Conservation (phyloP, 148 eudicot species). For the Cornus suecica region DNA sequence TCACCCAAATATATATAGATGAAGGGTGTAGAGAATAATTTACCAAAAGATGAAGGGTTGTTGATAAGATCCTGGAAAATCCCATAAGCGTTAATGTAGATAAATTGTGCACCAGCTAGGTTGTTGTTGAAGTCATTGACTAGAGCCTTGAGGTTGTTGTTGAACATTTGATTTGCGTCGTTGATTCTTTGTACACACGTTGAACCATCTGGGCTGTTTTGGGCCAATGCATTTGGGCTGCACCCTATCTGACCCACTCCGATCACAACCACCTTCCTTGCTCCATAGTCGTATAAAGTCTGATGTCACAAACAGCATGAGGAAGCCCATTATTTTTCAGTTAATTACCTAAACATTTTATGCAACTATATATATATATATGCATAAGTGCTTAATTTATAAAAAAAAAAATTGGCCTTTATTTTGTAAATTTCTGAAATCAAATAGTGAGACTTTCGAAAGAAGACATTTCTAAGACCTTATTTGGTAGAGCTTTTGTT, state of each 20-base stretch:
- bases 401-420: too few species aligned
- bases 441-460: too few species aligned
- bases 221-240: slow-evolving; percentile 76
- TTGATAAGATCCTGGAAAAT: slow-evolving; percentile 44
- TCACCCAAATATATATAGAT: not conserved
- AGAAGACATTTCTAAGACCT: too few species aligned
- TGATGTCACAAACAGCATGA: slow-evolving; percentile 9
- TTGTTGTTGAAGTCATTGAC: slow-evolving; percentile 39
- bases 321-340: too few species aligned
- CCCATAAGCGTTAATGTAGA: slow-evolving; percentile 42
- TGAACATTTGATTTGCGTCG: slow-evolving; percentile 41
- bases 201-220: slow-evolving; percentile 63
- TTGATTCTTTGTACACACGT: slow-evolving; percentile 48
- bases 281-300: slow-evolving; percentile 52
- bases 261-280: slow-evolving; percentile 38
- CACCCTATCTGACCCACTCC: slow-evolving; percentile 62
- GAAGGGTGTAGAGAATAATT: not conserved
- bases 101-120: slow-evolving; percentile 32
- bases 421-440: too few species aligned
- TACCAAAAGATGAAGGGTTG: slow-evolving; percentile 36
- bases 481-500: too few species aligned
- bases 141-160: slow-evolving; percentile 31
- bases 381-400: too few species aligned
- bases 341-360: too few species aligned
- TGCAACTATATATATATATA: too few species aligned